These are phyloP conservation scores for Taphrina confusa DNA, from an alignment of 1,139 yeast genomes.

Conservation along the genomic window DNA sequence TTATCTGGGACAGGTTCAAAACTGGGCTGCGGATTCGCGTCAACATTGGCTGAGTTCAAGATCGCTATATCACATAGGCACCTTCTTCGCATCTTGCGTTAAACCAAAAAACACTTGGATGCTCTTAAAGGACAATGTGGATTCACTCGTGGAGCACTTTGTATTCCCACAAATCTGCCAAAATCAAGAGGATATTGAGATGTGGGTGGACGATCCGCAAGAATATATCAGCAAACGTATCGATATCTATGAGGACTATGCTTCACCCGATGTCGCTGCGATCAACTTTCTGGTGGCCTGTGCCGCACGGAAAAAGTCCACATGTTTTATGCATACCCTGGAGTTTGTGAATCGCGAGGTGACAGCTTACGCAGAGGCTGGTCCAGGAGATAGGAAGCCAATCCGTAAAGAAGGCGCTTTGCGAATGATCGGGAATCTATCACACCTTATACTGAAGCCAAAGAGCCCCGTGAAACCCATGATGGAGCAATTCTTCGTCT, in stretches of 20 bases:
- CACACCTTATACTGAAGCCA: conserved; percentile 58
- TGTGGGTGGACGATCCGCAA: conserved; percentile 84
- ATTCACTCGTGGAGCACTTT: conserved; percentile 66
- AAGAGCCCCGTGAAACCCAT: conserved; percentile 63
- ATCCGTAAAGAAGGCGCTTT: conserved; percentile 77
- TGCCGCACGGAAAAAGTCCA: conserved; percentile 63
- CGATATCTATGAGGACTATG: conserved; percentile 69
- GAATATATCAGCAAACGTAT: conserved; percentile 82
- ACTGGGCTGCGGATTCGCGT: conserved; percentile 64
- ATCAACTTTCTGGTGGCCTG: conserved; percentile 72
- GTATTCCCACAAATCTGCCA: conserved; percentile 79
- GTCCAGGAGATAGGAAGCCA: conserved; percentile 60
- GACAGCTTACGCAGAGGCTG: conserved; percentile 48
- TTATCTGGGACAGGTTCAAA: conserved; percentile 65
- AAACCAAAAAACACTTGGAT: conserved; percentile 70
- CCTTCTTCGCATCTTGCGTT: conserved; percentile 70
- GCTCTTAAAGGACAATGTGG: conserved; percentile 68
- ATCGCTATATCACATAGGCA: conserved; percentile 65
- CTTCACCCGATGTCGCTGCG: conserved; percentile 80
- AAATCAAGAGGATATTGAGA: conserved; percentile 65
- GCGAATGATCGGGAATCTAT: conserved; percentile 72
- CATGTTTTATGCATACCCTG: conserved; percentile 64
- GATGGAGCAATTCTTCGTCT: conserved; percentile 68
- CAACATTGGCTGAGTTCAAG: conserved; percentile 67
- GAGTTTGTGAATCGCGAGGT: conserved; percentile 62